Conservation (phyloP, 2,329 filamentous ascomycete species). For the Eutypella sp. region DNA sequence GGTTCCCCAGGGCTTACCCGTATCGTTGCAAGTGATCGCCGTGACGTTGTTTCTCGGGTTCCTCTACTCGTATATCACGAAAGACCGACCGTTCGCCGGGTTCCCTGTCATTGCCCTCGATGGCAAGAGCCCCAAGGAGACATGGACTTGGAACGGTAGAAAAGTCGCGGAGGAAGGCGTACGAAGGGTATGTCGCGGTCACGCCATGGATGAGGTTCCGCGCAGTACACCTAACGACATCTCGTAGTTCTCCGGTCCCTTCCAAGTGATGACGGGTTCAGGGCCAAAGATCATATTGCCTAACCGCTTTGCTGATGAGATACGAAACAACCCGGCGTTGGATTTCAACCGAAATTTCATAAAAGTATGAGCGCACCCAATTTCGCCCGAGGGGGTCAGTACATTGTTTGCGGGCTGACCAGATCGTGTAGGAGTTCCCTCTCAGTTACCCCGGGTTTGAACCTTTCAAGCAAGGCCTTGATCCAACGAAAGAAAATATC, state of each 20-base stretch:
- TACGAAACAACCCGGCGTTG: constrained; percentile 28
- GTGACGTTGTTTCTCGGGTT: constrained; percentile 21
- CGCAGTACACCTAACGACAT: constrained; percentile 8
- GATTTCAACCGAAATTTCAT: constrained; percentile 29
- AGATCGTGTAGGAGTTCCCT: constrained; percentile 27
- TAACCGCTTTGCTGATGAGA: constrained; percentile 28
- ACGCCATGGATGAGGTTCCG: neutral
- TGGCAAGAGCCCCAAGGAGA: constrained; percentile 22
- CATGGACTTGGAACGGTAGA: constrained; percentile 20
- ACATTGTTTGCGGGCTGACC: neutral
- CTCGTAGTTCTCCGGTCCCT: constrained; percentile 24
- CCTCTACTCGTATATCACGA: constrained; percentile 21
- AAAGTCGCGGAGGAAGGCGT: constrained; percentile 20
- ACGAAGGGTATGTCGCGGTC: constrained; percentile 14
- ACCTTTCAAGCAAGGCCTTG: constrained; percentile 17
- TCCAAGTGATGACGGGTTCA: constrained; percentile 27
- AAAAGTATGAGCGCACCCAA: constrained; percentile 20
- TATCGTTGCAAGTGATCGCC: constrained; percentile 22
- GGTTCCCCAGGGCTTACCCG: constrained; percentile 23
- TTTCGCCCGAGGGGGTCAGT: too few relatives aligned
- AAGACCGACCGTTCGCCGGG: constrained; percentile 19
- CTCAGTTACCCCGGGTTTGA: constrained; percentile 29
- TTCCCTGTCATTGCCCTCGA: constrained; percentile 23
- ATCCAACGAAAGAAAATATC: constrained; percentile 17
- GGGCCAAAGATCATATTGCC: constrained; percentile 29